phyloP scores from a whole-genome alignment of 495 filamentous ascomycete genomes.

The Astrothelium macrocarpum region DNA sequence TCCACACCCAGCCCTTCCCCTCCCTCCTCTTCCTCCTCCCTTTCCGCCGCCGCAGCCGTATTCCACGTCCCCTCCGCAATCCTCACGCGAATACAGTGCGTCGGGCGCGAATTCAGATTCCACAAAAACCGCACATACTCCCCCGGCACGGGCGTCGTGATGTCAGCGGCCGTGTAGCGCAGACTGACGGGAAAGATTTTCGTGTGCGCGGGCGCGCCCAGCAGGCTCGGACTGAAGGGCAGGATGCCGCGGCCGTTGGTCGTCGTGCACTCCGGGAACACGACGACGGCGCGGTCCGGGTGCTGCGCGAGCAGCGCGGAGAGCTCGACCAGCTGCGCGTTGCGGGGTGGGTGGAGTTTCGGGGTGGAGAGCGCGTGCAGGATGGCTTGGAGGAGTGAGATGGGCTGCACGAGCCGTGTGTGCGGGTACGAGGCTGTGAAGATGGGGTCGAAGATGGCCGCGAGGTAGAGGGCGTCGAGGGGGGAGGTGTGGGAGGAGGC shows the following conservation, averaged over 20 bases:
- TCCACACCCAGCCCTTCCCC: conserved; percentile 39
- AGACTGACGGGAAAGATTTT: conserved; percentile 84
- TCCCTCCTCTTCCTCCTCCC: conserved; percentile 18
- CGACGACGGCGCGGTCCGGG: conserved; percentile 63
- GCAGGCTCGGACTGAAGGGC: conserved; percentile 63
- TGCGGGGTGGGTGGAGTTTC: conserved; percentile 37
- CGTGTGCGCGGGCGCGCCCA: conserved; percentile 49
- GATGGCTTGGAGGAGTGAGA: conserved; percentile 68
- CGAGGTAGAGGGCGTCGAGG: conserved; percentile 89
- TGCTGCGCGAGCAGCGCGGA: conserved; percentile 52
- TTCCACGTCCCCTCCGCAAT: conserved; percentile 65
- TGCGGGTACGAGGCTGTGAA: conserved; percentile 76
- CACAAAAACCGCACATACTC: conserved; percentile 63
- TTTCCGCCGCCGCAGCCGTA: conserved; percentile 10
- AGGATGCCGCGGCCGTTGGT: conserved; percentile 91
- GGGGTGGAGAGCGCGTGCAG: conserved; percentile 59
- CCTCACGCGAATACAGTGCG: conserved; percentile 80
- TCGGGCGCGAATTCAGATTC: conserved; percentile 73
- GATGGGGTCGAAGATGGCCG: conserved; percentile 90
- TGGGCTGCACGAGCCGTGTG: conserved; percentile 59
- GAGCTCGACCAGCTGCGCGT: conserved; percentile 48
- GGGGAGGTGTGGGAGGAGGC: conserved; percentile 85
- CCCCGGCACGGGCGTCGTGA: conserved; percentile 81
- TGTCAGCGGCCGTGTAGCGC: conserved; percentile 76
- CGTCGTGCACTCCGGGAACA: conserved; percentile 88